Percentiles rank a stretch among this genome's conserved stretches.
Conservation (phyloP, 176 grass and related monocot genomes). For the Oryza nivara region DNA sequence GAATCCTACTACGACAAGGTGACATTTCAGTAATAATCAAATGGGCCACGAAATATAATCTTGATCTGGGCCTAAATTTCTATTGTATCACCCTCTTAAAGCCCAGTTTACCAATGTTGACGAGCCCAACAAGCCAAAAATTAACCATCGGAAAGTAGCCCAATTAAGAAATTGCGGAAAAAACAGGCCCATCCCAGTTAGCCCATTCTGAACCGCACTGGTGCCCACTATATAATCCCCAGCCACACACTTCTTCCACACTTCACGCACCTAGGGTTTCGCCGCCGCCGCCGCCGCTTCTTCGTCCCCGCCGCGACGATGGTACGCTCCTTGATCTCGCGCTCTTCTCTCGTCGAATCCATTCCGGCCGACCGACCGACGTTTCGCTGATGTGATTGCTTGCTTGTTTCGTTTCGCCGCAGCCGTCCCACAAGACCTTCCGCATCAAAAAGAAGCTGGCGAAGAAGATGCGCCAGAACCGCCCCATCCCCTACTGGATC, state of each 20-base stretch:
- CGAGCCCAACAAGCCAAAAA: background rate
- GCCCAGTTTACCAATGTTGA: background rate
- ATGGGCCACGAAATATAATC: background rate
- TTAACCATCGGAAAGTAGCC: background rate
- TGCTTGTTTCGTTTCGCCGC: background rate
- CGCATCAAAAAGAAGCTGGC: slow-evolving; percentile 93
- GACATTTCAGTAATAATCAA: background rate
- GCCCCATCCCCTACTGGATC: slow-evolving; percentile 97
- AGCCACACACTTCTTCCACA: background rate
- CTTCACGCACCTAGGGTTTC: slow-evolving; percentile 69
- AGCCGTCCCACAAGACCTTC: slow-evolving; percentile 98
- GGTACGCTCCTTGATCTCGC: slow-evolving; percentile 31
- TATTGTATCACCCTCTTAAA: background rate
- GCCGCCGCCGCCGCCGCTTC: slow-evolving; percentile 24
- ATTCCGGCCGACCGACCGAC: too few relatives aligned
- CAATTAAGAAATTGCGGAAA: too few relatives aligned
- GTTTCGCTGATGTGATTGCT: slow-evolving; percentile 15
- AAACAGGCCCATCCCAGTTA: background rate
- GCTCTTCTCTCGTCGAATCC: background rate
- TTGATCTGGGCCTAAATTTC: background rate
- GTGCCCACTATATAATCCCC: slow-evolving; percentile 45
- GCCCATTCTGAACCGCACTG: background rate
- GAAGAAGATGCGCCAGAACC: slow-evolving; percentile 96
- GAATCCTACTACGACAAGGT: background rate
- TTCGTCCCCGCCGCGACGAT: slow-evolving; percentile 45